Evolutionary conservation across 148 eudicot genomes (phyloP).

Genomic region (Rhododendron mucronatum): DNA sequence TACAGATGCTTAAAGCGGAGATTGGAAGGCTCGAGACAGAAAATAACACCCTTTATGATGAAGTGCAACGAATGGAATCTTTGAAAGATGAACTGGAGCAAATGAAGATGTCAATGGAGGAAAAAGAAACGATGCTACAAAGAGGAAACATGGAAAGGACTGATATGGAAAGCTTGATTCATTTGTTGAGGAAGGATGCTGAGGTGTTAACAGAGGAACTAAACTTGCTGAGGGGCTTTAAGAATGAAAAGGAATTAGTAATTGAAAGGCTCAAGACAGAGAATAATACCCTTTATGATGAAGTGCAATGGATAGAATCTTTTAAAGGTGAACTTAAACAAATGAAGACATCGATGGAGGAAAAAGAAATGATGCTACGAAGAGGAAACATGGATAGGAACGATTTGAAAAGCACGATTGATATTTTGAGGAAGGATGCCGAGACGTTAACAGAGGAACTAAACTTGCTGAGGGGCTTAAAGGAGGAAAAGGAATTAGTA

Average conservation of each 20-base stretch:
- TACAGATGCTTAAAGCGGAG: conserved; percentile 37
- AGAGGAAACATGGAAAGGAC: conserved; percentile 28
- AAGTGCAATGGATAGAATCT: conserved; percentile 22
- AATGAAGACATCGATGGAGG: conserved; percentile 34
- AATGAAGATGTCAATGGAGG: conserved; percentile 34
- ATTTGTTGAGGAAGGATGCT: conserved; percentile 35
- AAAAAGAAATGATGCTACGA: conserved; percentile 36
- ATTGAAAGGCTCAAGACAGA: conserved; percentile 37
- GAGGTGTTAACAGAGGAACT: conserved; percentile 45
- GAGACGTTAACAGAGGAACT: conserved; percentile 44
- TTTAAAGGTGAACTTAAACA: conserved; percentile 38
- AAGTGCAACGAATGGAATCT: conserved; percentile 22
- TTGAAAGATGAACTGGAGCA: conserved; percentile 37
- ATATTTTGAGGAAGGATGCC: conserved; percentile 34
- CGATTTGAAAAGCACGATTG: conserved; percentile 25
- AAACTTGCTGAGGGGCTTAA: conserved; percentile 29
- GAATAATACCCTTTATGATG: conserved; percentile 31
- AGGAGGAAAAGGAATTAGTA: conserved; percentile 43
- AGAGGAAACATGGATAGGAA: conserved; percentile 28
- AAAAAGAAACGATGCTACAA: conserved; percentile 37
- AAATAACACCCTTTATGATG: conserved; percentile 32
- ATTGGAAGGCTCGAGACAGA: conserved; percentile 38
- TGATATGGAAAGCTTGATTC: conserved; percentile 26
- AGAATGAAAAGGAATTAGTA: conserved; percentile 42
- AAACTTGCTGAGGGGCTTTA: conserved; percentile 29